Evolutionary conservation across 2,329 filamentous ascomycete species (phyloP), one percentile per base, ranked within the genome.

Genomic region (Fusarium neocosmosporiellum): DNA sequence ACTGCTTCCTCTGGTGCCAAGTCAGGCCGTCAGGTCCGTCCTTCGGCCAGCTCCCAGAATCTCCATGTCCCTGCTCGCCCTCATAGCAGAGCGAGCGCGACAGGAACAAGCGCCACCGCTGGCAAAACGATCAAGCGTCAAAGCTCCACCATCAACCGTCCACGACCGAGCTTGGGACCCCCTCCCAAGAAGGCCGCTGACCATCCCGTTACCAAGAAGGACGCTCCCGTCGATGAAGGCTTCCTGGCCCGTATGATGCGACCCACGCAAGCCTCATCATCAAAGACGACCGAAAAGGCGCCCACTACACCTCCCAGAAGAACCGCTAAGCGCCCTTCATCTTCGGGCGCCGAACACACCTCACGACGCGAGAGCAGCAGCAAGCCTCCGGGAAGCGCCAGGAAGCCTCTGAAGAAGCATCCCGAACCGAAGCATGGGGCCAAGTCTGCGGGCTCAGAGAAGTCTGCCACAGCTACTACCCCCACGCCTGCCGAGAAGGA

Each of bases 211-310:
- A 83, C 87, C 8, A 87, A 87, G 74, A 85, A 86, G 68, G 84
- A 88, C 29, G 86, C 85, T 54, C 87, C 88, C 20, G 85, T 92
- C 2, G 91, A 94, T 71, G 91, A 93, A 72, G 83, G 90, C 16
- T 95, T 95, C 81, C 83, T 95, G 29, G 92, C 92, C n/a, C 89
- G 93, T 60, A 94, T 95, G 93, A 95, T 92, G 90, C 86, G 93
- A 43, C 93, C 93, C 3, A 95, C 93, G 0, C 88, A 92, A 50
- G 86, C 89, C 53, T 94, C 91, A 7, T 87, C 91, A 10, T 91
- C 86, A 71, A 94, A 94, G 82, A 88, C 88, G 0, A 84, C 88
- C 4, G 92, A 93, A 7, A 94, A 93, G 82, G 80, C 79, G 1
- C 82, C 85, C 2, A 72, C 82, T 0, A 88, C 88, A 0, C 87